phyloP scores from a whole-genome alignment of 108 stramenopile genomes.

The Phaeodactylum tricornutum region DNA sequence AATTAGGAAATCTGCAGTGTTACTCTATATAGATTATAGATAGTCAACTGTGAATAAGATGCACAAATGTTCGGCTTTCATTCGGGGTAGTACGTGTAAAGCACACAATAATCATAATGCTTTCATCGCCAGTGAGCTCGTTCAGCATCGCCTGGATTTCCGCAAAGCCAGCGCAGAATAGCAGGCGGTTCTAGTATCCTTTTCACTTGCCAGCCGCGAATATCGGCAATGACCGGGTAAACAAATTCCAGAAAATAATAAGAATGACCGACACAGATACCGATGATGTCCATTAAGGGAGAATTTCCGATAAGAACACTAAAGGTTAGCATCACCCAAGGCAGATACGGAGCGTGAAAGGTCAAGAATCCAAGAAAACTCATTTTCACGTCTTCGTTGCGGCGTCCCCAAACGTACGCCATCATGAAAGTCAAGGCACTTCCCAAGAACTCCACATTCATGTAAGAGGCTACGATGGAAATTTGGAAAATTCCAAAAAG shows the following conservation, averaged over 20 bases:
- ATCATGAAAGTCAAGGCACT: conserved; percentile 96
- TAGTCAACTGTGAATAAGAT: too few species aligned
- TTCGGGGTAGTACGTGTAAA: too few species aligned
- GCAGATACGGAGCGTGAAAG: conserved; percentile 93
- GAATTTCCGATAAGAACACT: conserved; percentile 79
- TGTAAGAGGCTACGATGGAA: conserved; percentile 70
- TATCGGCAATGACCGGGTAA: conserved; percentile 85
- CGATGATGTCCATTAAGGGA: conserved; percentile 78
- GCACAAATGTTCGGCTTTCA: too few species aligned
- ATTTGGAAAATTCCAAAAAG: conserved; percentile 82
- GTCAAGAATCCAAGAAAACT: conserved; percentile 87
- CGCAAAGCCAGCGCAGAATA: conserved; percentile 66
- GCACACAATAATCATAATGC: too few species aligned
- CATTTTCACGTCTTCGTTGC: conserved; percentile 88
- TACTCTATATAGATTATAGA: too few species aligned
- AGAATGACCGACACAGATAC: conserved; percentile 92
- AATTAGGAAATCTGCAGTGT: conserved; percentile 40
- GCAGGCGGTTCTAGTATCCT: conserved; percentile 68
- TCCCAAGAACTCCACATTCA: conserved; percentile 84
- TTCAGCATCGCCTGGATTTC: too few species aligned
- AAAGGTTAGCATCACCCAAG: conserved; percentile 94
- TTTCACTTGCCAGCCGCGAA: conserved; percentile 84
- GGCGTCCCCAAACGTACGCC: conserved; percentile 93
- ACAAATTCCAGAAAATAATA: conserved; percentile 98
- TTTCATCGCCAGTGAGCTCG: too few species aligned